phyloP scores from a whole-genome alignment of 805 yeast genomes.

The Ogataea minuta region DNA sequence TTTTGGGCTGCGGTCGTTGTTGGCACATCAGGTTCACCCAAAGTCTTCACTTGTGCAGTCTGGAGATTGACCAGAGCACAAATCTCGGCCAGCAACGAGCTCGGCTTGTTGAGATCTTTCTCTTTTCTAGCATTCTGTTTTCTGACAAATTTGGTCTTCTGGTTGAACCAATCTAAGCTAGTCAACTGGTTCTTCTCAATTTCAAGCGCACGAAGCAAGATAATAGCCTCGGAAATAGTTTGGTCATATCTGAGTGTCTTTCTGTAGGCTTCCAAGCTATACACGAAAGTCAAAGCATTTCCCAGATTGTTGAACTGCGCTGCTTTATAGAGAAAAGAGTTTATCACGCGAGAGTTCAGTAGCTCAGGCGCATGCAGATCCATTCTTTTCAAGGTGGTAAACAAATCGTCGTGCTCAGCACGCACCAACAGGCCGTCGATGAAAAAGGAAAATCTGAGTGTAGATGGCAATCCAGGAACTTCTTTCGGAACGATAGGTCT shows the following conservation, averaged over 20 bases:
- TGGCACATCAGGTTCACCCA: slow-evolving; percentile 1
- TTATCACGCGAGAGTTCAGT: slow-evolving; percentile 24
- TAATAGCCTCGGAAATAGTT: slow-evolving; percentile 26
- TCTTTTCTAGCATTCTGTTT: slow-evolving; percentile 4
- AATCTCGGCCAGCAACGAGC: slow-evolving; percentile 12
- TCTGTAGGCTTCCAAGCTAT: slow-evolving; percentile 19
- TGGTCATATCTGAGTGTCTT: slow-evolving; percentile 14
- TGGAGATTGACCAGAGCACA: slow-evolving; percentile 16
- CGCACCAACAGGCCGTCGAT: slow-evolving; percentile 22
- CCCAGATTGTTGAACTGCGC: slow-evolving; percentile 23
- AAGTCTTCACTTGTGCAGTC: slow-evolving; percentile 7
- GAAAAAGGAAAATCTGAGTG: slow-evolving; percentile 24
- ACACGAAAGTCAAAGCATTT: slow-evolving; percentile 20
- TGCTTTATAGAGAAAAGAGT: slow-evolving; percentile 27
- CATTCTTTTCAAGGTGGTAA: slow-evolving; percentile 15
- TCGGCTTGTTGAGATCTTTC: slow-evolving; percentile 6
- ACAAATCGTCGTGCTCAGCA: slow-evolving; percentile 26
- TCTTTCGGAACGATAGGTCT: slow-evolving; percentile 27
- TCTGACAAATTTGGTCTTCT: slow-evolving; percentile 20
- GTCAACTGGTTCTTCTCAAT: slow-evolving; percentile 12
- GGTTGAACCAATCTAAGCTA: slow-evolving; percentile 16
- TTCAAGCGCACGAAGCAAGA: slow-evolving; percentile 26
- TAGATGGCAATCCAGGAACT: slow-evolving; percentile 29
- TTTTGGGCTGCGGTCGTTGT: slow-evolving; percentile 7
- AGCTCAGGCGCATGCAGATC: slow-evolving; percentile 20